Base-by-base conservation (phyloP, 2,329 filamentous ascomycete species). In the Akanthomyces uredinophilus region DNA sequence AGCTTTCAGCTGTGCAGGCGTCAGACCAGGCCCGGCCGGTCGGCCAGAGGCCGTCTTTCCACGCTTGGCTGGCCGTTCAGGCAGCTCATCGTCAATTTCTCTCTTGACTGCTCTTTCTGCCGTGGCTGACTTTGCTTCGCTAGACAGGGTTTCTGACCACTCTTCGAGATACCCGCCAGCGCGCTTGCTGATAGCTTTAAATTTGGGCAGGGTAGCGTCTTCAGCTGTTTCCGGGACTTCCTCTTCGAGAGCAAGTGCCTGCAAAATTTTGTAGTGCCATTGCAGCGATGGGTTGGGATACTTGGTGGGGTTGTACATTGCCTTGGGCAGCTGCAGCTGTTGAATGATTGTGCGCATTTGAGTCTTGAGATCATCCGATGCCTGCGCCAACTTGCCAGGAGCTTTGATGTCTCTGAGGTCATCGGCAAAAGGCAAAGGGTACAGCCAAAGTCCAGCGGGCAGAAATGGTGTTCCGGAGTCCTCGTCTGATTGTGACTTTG, bases 261-360 rank as follows among this genome's bases (percentile, higher is more conserved):
- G 95, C 0, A 99, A 79, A 51, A 99, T 96, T 65, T 87, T 88
- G 79, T 98, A 99, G 77, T 98, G 95, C 93, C 94, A 99, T 76
- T 99, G 95, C 27, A 99, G 80, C 10, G 90, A 84, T 11, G 93
- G 92, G 65, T 99, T 99, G 0, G 95, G 91, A 70, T 97, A 98
- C 70, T 89, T 95, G 1, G 81, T 79, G 1, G 94, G 93, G 67
- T 96, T 89, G 71, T 96, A 99, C 37, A 84, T 81, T 6, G 84
- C 92, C 70, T 91, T 93, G 0, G 95, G 95, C 8, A 99, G 84
- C 71, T 96, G 92, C 0, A 97, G 79, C 67, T 96, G 92, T 71
- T 95, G 89, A 2, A 97, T 80, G 4, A 97, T 84, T 6, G 83
- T 83, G 53, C 91, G 84, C 93, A 97, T 97, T 43, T 84, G 81